Base-by-base conservation (phyloP, 2,329 filamentous ascomycete species). In the Periconia sp. region DNA sequence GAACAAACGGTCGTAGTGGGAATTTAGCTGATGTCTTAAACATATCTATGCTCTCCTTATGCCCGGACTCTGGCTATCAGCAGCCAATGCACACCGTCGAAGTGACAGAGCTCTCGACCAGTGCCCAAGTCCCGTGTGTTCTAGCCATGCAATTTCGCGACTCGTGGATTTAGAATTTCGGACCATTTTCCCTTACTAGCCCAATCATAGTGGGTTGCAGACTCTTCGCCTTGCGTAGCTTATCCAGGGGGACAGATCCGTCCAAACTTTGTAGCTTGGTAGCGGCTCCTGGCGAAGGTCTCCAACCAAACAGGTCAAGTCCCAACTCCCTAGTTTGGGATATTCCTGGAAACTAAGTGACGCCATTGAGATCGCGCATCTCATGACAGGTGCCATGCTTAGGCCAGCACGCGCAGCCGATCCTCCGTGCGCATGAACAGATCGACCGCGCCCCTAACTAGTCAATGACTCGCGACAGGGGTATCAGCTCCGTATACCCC, bases 171-270 rank as follows among this genome's bases (percentile, higher is more conserved):
- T 27, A 27, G 18, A 27, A 46, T 27, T 18, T 23, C 18, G 19
- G n/a, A 11, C 27, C 8, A 10, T 10, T 5, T 15, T 46, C 19
- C 19, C 3, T 30, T 23, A 33, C 44, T 31, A 37, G 33, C 15
- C 33, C 33, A 37, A 37, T 37, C 30, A 17, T 33, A 41, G 23
- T 37, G 18, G 33, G 3, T n/a, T 37, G 33, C 33, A n/a, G 5
- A 37, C 33, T 14, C 11, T 13, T 11, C 10, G 33, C 13, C 33
- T 14, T n/a, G 15, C 30, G 23, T 42, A 31, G 43, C 47, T 33
- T 42, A 47, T n/a, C 50, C 40, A 40, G 31, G 40, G 47, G 52
- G 45, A 49, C 45, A 43, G 27, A 15, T 49, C 44, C 17, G 15
- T n/a, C 23, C 19, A 42, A 47, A 52, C 23, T 31, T 19, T 46